Base-by-base conservation (phyloP, 2,329 filamentous ascomycete genomes). In the Beauveria asiatica region DNA sequence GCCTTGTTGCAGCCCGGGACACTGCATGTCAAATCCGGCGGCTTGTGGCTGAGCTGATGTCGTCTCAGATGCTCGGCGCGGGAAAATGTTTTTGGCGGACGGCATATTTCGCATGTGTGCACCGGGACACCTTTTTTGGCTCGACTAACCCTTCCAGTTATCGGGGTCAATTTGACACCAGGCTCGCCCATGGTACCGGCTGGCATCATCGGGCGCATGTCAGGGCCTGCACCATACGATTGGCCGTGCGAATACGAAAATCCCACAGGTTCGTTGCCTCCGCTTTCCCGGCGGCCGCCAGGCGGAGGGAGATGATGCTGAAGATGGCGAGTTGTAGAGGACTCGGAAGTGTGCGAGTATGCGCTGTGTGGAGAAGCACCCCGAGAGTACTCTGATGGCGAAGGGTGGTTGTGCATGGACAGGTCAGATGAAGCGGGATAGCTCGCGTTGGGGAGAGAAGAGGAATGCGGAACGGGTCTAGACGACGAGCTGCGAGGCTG, bases 31-130 rank as follows among this genome's bases (percentile, higher is more conserved):
- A 78, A 78, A 48, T 76, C 75, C 27, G 84, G 81, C 56, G 76
- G 79, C 60, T 79, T 75, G 68, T 86, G 83, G 65, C 82, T 84
- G 44, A 84, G 70, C 68, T 86, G 80, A 69, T 86, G 83, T 58
- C 83, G 81, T 66, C 83, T 85, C 61, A 86, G 71, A 70, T 86
- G 83, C 67, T 86, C 83, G 33, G 83, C 83, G 67, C 83, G 75
- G 13, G 83, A 85, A 63, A 86, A 86, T 2, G 80, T 85, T 76
- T 83, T 83, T 19, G 76, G 70, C 21, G 79, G 78, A 62, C 72
- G 75, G 64, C 81, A 83, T 58, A 74, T 70, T 6, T 83, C 76
- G 64, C 81, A 84, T 2, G 73, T 75, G 67, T 84, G 81, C 57
- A 84, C 81, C 17, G 79, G 79, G n/a, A 83, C 73, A 13, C 81